Conservation (phyloP, 495 filamentous ascomycete genomes). For the Aspergillus kassunensis region DNA sequence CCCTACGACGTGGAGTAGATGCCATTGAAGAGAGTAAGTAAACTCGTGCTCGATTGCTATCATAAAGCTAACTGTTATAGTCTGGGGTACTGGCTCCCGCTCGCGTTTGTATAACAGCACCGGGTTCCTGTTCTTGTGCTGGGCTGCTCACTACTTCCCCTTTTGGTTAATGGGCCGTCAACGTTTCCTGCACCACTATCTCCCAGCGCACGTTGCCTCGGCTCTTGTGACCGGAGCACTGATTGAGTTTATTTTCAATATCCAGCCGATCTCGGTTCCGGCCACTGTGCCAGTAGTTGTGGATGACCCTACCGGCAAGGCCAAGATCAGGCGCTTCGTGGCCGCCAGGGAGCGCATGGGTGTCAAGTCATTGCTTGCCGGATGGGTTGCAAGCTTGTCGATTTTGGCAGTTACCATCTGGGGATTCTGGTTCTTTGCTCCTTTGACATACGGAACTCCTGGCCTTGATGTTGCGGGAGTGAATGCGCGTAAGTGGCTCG, state of each 20-base stretch:
- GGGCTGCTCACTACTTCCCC: conserved; percentile 70
- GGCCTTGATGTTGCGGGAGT: conserved; percentile 83
- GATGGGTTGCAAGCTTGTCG: conserved; percentile 72
- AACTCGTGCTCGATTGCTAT: not conserved
- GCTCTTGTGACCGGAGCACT: conserved; percentile 93
- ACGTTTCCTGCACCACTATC: conserved; percentile 72
- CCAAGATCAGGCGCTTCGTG: conserved; percentile 46
- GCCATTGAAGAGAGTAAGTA: conserved; percentile 89
- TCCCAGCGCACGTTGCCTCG: conserved; percentile 88
- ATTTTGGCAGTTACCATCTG: conserved; percentile 66
- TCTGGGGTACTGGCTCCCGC: conserved; percentile 67
- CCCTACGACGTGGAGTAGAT: conserved; percentile 85
- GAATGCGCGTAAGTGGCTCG: conserved; percentile 85
- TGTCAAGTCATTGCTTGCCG: conserved; percentile 67
- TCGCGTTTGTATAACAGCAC: conserved; percentile 96
- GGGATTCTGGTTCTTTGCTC: conserved; percentile 89
- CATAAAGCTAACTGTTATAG: conserved; percentile 20
- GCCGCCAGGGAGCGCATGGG: conserved; percentile 77
- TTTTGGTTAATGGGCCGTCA: conserved; percentile 76
- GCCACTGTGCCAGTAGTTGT: conserved; percentile 40
- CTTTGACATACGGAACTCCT: conserved; percentile 90
- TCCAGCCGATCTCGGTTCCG: conserved; percentile 59
- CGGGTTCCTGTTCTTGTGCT: conserved; percentile 93
- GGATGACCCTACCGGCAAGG: conserved; percentile 43
- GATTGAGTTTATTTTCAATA: conserved; percentile 92